These are phyloP conservation scores for Scleroderma bovista DNA, from an alignment of 768 basidiomycete species.

Conservation along the genomic window DNA sequence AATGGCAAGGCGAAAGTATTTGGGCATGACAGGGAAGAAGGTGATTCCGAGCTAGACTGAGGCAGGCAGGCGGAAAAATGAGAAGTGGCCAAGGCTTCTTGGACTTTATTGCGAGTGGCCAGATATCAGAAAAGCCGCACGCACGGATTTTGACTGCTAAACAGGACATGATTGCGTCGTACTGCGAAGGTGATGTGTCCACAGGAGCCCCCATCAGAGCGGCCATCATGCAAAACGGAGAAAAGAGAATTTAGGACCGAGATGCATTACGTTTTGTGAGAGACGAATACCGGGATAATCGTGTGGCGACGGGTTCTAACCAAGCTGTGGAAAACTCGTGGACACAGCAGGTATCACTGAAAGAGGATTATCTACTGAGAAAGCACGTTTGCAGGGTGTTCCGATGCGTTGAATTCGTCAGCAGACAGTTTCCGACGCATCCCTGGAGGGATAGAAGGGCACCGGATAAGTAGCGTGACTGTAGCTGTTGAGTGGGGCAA, in stretches of 20 bases:
- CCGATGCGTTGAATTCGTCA: not conserved
- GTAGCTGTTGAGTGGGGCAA: slow-evolving; percentile 3
- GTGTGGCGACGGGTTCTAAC: not conserved
- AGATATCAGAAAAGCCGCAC: too few relatives aligned
- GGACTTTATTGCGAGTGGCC: too few relatives aligned
- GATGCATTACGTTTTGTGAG: too few relatives aligned
- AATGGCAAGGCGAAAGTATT: too few relatives aligned
- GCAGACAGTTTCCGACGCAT: not conserved
- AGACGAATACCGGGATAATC: too few relatives aligned
- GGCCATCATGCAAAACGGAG: not conserved
- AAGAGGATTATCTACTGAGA: too few relatives aligned
- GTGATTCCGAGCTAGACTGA: too few relatives aligned
- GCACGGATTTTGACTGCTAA: too few relatives aligned
- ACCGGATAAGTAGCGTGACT: slow-evolving; percentile 6
- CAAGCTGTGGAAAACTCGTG: not conserved
- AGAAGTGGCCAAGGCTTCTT: too few relatives aligned
- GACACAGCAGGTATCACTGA: not conserved
- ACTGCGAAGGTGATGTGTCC: not conserved
- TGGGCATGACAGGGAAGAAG: too few relatives aligned
- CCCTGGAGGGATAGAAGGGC: slow-evolving; percentile 4
- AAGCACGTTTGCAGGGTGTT: not conserved
- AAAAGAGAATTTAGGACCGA: not conserved
- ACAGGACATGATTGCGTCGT: too few relatives aligned
- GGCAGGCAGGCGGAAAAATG: too few relatives aligned
- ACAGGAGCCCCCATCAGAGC: not conserved